Base-by-base conservation (phyloP, 805 yeast genomes). In the Zygoascus tannicola region DNA sequence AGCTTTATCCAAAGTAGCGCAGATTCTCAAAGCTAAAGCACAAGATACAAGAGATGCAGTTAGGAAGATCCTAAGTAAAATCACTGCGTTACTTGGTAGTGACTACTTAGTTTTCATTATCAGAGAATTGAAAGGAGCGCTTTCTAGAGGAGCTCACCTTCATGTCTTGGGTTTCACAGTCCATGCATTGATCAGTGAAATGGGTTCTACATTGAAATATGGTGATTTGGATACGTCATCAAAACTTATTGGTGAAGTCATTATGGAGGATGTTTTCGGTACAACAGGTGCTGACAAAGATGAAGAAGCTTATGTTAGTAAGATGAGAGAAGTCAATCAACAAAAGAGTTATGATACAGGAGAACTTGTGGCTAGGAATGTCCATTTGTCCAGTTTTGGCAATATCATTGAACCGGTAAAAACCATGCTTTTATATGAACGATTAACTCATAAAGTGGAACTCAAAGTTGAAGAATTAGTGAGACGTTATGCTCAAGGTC, bases 201-300 rank as follows among this genome's bases (percentile, higher is more conserved):
- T 84, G 51, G 60, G 66, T 4, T 50, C 52, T 3, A n/a, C n/a
- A n/a, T 61, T 85, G 35, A 46, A 56, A 0, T 82, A 75, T 50
- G 94, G 95, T 5, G 94, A 85, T 47, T 65, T 90, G 35, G 92
- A 87, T 59, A 70, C 77, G 8, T 60, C 69, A 40, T 75, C 81
- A 3, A 65, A 66, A 2, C 53, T 81, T 44, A 64, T 88, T 10
- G 79, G 81, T 52, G 78, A 76, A 19, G 68, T 86, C 14, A 70
- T 88, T 19, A 90, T 90, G 95, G 95, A 87, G 56, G 96, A 90
- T 56, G 74, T 79, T 3, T 88, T 92, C 62, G 98, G 98, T 20
- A 74, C 81, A 7, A 84, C 95, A 3, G 94, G 95, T 30, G 82
- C 81, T 57, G 97, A 92, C 56, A 90, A 92, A 59, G 97, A 92